phyloP scores from a whole-genome alignment of 306 rosid species.

The Betula pendula region DNA sequence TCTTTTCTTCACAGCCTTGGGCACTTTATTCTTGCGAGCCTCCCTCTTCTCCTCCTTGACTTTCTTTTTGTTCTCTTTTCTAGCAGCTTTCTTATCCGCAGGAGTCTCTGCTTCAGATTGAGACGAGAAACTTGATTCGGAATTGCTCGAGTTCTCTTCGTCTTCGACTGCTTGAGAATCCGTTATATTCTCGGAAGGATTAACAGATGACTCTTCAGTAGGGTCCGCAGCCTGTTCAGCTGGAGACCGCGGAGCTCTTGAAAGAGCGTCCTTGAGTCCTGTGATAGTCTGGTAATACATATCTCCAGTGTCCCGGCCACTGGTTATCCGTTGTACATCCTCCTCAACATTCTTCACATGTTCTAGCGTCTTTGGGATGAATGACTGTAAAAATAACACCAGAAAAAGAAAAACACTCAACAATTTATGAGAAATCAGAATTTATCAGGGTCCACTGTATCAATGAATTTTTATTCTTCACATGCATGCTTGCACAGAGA shows the following conservation, averaged over 20 bases:
- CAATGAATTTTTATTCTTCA: background rate
- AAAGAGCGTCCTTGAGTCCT: conserved; percentile 64
- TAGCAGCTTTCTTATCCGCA: conserved; percentile 72
- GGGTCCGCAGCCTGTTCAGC: conserved; percentile 19
- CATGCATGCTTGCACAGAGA: background rate
- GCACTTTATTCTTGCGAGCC: conserved; percentile 70
- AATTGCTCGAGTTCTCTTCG: conserved; percentile 37
- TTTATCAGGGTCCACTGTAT: conserved; percentile 8
- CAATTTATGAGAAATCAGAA: conserved; percentile 2
- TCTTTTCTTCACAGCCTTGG: conserved; percentile 79
- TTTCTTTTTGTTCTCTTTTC: conserved; percentile 82
- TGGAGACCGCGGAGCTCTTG: conserved; percentile 31
- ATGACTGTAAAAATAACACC: conserved; percentile 47
- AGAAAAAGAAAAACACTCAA: background rate
- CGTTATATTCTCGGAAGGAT: conserved; percentile 22
- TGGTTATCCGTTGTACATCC: conserved; percentile 64
- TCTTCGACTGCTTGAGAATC: conserved; percentile 38
- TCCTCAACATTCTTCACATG: conserved; percentile 74
- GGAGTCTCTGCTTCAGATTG: conserved; percentile 44
- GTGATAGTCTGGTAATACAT: conserved; percentile 76
- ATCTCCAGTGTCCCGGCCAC: conserved; percentile 69
- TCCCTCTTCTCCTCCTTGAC: conserved; percentile 92
- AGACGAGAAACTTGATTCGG: conserved; percentile 48
- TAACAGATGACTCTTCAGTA: conserved; percentile 11
- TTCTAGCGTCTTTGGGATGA: conserved; percentile 74